Evolutionary conservation across 345 rosid genomes (phyloP).

Genomic region (Lepidium sativum): DNA sequence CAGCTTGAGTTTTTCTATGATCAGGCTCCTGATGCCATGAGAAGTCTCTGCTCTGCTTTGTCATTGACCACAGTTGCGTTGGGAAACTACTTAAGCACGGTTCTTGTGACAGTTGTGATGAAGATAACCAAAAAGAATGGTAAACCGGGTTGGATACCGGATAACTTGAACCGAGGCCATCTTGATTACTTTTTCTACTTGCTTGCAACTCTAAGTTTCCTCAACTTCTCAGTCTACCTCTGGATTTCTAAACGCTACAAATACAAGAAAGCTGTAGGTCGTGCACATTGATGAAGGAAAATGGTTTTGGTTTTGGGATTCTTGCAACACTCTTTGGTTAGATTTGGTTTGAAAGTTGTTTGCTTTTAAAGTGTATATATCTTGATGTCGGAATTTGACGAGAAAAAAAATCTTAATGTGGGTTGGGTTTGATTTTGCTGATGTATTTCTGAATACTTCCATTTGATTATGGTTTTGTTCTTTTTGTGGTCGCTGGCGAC

Average conservation of each 20-base stretch:
- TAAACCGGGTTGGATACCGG: slow-evolving; percentile 41
- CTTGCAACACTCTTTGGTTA: not conserved
- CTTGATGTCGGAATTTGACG: too few species aligned
- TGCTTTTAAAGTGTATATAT: slow-evolving; percentile 11
- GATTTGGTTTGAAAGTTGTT: slow-evolving; percentile 2
- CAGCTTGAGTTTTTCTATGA: slow-evolving; percentile 43
- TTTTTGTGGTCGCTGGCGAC: too few species aligned
- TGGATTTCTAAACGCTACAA: slow-evolving; percentile 64
- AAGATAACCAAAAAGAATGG: slow-evolving; percentile 37
- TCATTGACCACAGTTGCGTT: slow-evolving; percentile 36
- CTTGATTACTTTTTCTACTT: slow-evolving; percentile 55
- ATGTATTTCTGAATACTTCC: not conserved
- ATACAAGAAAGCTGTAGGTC: slow-evolving; percentile 61
- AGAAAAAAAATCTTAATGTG: too few species aligned
- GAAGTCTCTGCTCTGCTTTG: slow-evolving; percentile 46
- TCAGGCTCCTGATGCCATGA: slow-evolving; percentile 48
- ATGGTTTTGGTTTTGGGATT: not conserved
- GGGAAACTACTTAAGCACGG: slow-evolving; percentile 40
- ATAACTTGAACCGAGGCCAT: slow-evolving; percentile 40
- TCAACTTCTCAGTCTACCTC: slow-evolving; percentile 68
- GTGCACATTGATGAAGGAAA: slow-evolving; percentile 19
- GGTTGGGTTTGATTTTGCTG: not conserved
- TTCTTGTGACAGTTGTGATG: slow-evolving; percentile 34
- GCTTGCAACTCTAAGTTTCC: slow-evolving; percentile 50
- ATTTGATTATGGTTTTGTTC: too few species aligned